These are phyloP conservation scores for Vishniacozyma victoriae DNA, from an alignment of 768 basidiomycete genomes.

Conservation along the genomic window DNA sequence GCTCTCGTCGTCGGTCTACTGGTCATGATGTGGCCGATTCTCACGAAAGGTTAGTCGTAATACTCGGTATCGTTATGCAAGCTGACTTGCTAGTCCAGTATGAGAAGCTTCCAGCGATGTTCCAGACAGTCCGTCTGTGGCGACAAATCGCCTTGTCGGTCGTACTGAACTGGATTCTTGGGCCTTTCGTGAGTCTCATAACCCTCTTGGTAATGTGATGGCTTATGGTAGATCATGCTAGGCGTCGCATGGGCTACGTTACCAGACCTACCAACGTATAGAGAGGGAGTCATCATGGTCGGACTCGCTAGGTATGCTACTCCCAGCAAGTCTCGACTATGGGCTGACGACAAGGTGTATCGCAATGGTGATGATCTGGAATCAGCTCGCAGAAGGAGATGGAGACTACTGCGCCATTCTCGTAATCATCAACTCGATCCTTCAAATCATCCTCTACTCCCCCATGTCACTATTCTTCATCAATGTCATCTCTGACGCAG, in stretches of 20 bases:
- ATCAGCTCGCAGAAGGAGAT: slow-evolving; percentile 65
- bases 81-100: slow-evolving; percentile 55
- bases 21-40: slow-evolving; percentile 81
- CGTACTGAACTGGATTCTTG: slow-evolving; percentile 71
- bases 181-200: slow-evolving; percentile 53
- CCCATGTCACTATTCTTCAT: slow-evolving; percentile 70
- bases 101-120: slow-evolving; percentile 59
- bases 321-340: not conserved
- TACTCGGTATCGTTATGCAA: no score
- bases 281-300: slow-evolving; percentile 75
- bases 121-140: slow-evolving; percentile 57
- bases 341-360: slow-evolving; percentile 24
- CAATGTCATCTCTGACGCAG: slow-evolving; percentile 60
- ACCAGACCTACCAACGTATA: slow-evolving; percentile 62
- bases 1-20: slow-evolving; percentile 76
- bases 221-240: slow-evolving; percentile 60
- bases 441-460: slow-evolving; percentile 72
- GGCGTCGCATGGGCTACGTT: slow-evolving; percentile 77
- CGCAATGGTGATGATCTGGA: slow-evolving; percentile 65
- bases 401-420: slow-evolving; percentile 69
- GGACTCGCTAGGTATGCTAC: slow-evolving; percentile 62
- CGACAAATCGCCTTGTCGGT: slow-evolving; percentile 64
- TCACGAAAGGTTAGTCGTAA: slow-evolving; percentile 53
- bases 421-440: slow-evolving; percentile 69
- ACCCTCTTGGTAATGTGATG: not conserved